Base-by-base conservation (phyloP, 73 alveolate species). In the Paramecium octaurelia region DNA sequence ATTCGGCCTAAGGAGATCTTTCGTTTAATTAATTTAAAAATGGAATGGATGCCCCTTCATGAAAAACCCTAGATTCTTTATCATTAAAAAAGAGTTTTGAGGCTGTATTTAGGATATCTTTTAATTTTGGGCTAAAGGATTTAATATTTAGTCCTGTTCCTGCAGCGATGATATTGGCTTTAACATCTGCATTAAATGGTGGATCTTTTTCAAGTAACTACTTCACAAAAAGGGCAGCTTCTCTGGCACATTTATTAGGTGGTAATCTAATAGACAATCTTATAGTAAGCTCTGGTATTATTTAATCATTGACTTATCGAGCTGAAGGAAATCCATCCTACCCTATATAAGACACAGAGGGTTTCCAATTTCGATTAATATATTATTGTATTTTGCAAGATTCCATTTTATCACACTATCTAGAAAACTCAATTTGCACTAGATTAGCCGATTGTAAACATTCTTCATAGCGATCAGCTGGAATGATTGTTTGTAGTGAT, bases 41-140 rank as follows among this genome's bases (percentile, higher is more conserved):
- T 24, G 99, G 99, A 87, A 97, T 97, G 44, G 98, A 93, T 18
- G 99, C 99, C 0, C 99, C 99, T 43, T 92, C 97, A 36, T 99
- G 99, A 36, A 88, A 88, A 10, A 88, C 85, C 23, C 88, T 92
- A 54, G 85, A 70, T 48, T 73, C 93, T 80, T 95, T 92, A 1
- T 97, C 84, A 23, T 64, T 97, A 54, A 95, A 94, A 93, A 94
- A 89, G 27, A 86, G 69, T 21, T 57, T 42, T 1, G 97, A 95
- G 1, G 98, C 97, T 89, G 85, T 84, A 92, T 97, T 75, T 95
- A 87, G 31, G 14, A 80, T 58, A n/a, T 87, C 71, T 21, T 68
- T 43, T 29, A 92, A 71, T 92, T 92, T 42, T 35, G 91, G 86
- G 18, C 58, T 34, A 21, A 91, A 38, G n/a, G 60, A 84, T 46